Conservation (phyloP, 305 asterid species). For the Solanum hybrid region DNA sequence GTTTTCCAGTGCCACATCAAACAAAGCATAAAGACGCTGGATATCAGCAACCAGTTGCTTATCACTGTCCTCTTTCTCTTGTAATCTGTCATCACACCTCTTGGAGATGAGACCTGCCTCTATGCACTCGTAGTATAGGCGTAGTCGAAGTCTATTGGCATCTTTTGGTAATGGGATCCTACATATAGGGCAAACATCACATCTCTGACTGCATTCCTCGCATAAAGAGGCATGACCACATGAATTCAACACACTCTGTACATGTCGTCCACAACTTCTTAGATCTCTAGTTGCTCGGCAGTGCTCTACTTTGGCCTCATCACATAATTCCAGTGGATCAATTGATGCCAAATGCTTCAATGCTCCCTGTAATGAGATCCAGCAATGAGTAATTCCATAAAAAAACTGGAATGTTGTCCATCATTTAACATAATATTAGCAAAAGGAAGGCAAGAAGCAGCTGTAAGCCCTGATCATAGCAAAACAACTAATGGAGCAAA, state of each 20-base stretch:
- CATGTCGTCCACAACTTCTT: constrained; percentile 81
- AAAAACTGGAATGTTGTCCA: background rate
- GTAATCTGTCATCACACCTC: constrained; percentile 68
- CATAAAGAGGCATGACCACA: constrained; percentile 94
- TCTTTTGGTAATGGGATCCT: constrained; percentile 56
- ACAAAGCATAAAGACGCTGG: constrained; percentile 66
- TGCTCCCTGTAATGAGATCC: constrained; percentile 48
- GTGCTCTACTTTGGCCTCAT: constrained; percentile 89
- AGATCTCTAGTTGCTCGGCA: constrained; percentile 96
- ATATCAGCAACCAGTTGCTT: constrained; percentile 60
- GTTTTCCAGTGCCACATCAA: constrained; percentile 88
- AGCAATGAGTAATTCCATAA: background rate
- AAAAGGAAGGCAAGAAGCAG: background rate
- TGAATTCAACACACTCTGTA: constrained; percentile 56
- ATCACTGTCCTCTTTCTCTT: constrained; percentile 48
- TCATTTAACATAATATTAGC: background rate
- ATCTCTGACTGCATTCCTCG: constrained; percentile 88
- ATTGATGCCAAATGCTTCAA: constrained; percentile 67
- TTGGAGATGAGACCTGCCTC: constrained; percentile 85
- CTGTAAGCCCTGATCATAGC: background rate
- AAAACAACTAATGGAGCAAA: background rate
- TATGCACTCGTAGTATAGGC: constrained; percentile 79
- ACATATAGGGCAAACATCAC: constrained; percentile 90
- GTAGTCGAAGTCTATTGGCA: constrained; percentile 50
- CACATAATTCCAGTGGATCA: constrained; percentile 76